Base-by-base conservation (phyloP, 2,329 filamentous ascomycete genomes). In the Lachnum nothofagi region DNA sequence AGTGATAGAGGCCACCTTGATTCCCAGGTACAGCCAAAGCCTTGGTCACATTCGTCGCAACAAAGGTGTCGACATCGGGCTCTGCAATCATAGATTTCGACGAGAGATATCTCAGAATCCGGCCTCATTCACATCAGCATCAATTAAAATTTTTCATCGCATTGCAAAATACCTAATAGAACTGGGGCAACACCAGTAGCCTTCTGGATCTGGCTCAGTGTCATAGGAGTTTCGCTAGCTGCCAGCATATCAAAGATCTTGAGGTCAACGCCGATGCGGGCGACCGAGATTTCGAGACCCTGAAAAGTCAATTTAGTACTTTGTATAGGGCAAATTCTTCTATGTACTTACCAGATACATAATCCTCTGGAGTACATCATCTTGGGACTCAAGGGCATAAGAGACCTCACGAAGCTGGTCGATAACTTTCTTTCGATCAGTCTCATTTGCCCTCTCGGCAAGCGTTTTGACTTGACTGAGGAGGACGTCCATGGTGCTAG, bases 91-190 rank as follows among this genome's bases (percentile, higher is more conserved):
- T 41, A 10, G 61, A 60, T 42, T 63, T 64, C 1, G 67, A 58
- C 12, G 62, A 62, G 25, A 66, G 58, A 38, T 62, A 63, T 27
- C 67, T 62, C 5, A 70, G 50, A 10, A 70, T 51, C 33, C 66
- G 65, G 22, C 59, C 55, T 55, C n/a, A n/a, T n/a, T n/a, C n/a
- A 16, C 17, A 27, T 17, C 40, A 44, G 17, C 16, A 17, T 40
- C 19, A 8, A 8, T 6, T 19, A 22, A 19, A 40, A 8, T 8
- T 20, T 29, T 22, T 29, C 14, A 14, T 25, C 7, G 4, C 19
- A n/a, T 5, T 39, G 7, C 3, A 34, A 35, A 22, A 17, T 12
- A 44, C 23, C 23, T 25, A 35, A 23, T 44, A 44, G 42, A 42
- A 60, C 44, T 14, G 69, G 57, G 20, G 46, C 51, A 4, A 60